Base-by-base conservation (phyloP, 768 basidiomycete species). In the Lactarius psammicola region DNA sequence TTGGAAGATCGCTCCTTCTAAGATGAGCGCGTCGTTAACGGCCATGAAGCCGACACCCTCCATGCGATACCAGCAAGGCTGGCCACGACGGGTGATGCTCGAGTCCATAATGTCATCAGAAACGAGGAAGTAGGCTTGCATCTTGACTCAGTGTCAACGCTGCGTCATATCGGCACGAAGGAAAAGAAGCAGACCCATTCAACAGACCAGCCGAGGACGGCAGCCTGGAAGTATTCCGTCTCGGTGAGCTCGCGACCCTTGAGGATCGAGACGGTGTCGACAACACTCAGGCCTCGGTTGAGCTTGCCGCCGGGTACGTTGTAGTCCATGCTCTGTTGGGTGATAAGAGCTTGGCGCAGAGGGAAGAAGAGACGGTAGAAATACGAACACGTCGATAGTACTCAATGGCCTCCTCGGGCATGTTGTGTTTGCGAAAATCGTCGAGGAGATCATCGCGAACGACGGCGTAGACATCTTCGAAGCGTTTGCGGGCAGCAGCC, bases 101-200 rank as follows among this genome's bases (percentile, higher is more conserved):
- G 83, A 76, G 74, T 99, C 96, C 97, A 99, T 99, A 72, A 98
- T 95, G 76, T 98, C 96, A 77, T 99, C 94, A 4, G 93, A 85
- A 63, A 97, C 94, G 63, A 98, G 86, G 88, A 98, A 98, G 78
- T 89, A 97, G 0, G 94, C 95, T 88, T 98, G 96, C 9, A 99
- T 85, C 94, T 96, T 72, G 8, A 36, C 28, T 18, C 17, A 20
- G 3, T 17, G 56, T 62, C 34, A 67, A 49, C 26, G 40, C 23
- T 0, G 2, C 18, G 49, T 28, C 31, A 26, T 46, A 34, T 4
- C 49, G 30, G 13, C 18, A 1, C 54, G 4, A 44, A 34, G 46
- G 61, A 40, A 17, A 31, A 53, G 34, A 33, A 31, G 23, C 92
- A 70, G 68, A 95, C 95, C 67, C 98, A 81, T 78, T 98, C 96